Evolutionary conservation across 2,329 filamentous ascomycete species (phyloP).

Genomic region (Pyrenophora tritici-repentis): DNA sequence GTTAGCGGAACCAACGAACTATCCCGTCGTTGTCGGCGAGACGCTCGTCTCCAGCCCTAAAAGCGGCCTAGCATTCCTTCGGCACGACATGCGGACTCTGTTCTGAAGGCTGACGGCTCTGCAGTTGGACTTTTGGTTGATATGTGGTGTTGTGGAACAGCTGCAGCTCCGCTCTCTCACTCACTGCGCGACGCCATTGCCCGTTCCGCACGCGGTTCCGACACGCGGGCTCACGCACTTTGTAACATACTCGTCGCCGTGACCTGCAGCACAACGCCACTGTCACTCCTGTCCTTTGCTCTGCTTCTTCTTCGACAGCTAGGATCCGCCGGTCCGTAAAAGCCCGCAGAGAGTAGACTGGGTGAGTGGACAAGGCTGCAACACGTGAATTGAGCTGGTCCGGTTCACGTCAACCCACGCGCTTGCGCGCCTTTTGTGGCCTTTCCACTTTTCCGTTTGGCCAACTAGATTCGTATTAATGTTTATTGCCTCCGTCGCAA

Average conservation of each 20-base stretch:
- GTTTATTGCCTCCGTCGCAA: conserved; percentile 1
- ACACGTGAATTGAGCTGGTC: conserved; percentile 8
- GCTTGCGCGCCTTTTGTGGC: conserved; percentile 7
- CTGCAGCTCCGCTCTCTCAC: conserved; percentile 8
- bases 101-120: background rate
- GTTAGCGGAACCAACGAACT: conserved; percentile 1
- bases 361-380: conserved; percentile 19
- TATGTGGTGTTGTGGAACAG: conserved; percentile 14
- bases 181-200: conserved; percentile 16
- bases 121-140: conserved; percentile 6
- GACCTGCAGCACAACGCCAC: background rate
- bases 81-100: conserved; percentile 2
- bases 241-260: conserved; percentile 7
- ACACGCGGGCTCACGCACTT: conserved; percentile 7
- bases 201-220: conserved; percentile 9
- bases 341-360: conserved; percentile 3
- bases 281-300: background rate
- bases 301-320: background rate
- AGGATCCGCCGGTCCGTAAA: background rate
- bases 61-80: conserved; percentile 2
- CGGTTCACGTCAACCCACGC: conserved; percentile 4
- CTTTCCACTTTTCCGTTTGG: conserved; percentile 1
- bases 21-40: conserved; percentile 12
- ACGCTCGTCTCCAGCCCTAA: conserved; percentile 13
- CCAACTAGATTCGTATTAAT: conserved; percentile 11